Evolutionary conservation across 202 grass and related monocot genomes (phyloP), one percentile per base, ranked within the genome.

Genomic region (Digitaria exilis): DNA sequence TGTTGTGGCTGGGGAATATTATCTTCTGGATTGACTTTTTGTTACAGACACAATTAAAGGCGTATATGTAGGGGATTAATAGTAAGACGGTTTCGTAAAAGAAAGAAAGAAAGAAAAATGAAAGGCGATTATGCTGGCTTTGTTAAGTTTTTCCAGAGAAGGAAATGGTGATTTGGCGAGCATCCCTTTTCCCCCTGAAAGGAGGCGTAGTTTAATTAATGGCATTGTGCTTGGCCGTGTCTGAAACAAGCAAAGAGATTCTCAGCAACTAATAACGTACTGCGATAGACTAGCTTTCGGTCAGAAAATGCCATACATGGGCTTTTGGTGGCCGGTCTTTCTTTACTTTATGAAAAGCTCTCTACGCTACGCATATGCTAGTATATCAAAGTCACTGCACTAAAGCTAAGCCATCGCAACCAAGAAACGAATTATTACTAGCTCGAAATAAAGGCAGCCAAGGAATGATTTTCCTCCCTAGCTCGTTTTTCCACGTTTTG

Each of bases 301-400:
- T 71, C 82, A 85, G 28, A 80, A 80, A 85, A 89, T 89, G 69
- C 87, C 82, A 85, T 17, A 61, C 22, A 71, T 77, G 76, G 22
- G 61, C 70, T 81, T 85, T 89, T 80, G 69, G 16, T 67, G 48
- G 4, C 49, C 46, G 32, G 49, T 67, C 57, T 85, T 80, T 69
- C 22, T 85, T 85, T 78, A 79, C 75, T 85, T 85, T 79, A 65
- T 19, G 31, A 41, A 79, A 85, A 71, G 55, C 34, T 37, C 51
- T 39, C 0, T 29, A 39, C 18, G n/a, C 11, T 18, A 3, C 9
- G 18, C 30, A 0, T 16, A 48, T 48, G 44, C 12, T 50, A 49
- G 37, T 39, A 39, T 2, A 54, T 84, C 24, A 46, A n/a, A 8
- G 7, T 72, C 50, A 32, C n/a, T n/a, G 37, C 9, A 39, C 35